Percentiles rank a stretch among this genome's conserved stretches.
Conservation (phyloP, 2,329 filamentous ascomycete species). For the Fusarium mundagurra region DNA sequence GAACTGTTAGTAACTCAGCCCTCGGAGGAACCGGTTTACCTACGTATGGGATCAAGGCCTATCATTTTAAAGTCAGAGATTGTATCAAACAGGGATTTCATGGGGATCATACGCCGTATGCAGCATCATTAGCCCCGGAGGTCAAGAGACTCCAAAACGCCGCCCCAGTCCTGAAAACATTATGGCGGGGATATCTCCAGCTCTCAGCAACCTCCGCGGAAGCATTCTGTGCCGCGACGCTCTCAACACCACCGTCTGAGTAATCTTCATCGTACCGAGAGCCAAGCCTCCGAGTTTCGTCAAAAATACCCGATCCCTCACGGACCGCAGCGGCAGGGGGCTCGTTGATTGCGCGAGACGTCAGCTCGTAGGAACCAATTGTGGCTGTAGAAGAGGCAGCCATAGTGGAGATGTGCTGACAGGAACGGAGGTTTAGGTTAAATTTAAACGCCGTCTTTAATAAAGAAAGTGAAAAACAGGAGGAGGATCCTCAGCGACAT, state of each 20-base stretch:
- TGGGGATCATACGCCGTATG: constrained; percentile 61
- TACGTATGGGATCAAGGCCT: constrained; percentile 61
- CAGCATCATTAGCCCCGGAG: constrained; percentile 67
- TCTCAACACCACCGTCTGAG: constrained; percentile 8
- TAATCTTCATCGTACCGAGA: not conserved
- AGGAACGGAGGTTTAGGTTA: not conserved
- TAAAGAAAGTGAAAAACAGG: not conserved
- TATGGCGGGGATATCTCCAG: constrained; percentile 45
- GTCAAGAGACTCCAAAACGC: constrained; percentile 68
- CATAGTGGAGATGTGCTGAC: constrained; percentile 27
- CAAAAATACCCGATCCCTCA: not conserved
- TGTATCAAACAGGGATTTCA: not conserved
- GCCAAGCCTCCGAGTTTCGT: constrained; percentile 5
- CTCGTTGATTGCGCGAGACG: constrained; percentile 9
- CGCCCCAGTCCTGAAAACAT: constrained; percentile 59
- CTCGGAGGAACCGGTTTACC: constrained; percentile 15
- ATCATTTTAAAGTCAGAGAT: not conserved
- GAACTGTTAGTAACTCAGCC: not conserved
- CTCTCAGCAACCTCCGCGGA: constrained; percentile 16
- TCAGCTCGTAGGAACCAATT: constrained; percentile 32
- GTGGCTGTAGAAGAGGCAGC: constrained; percentile 28
- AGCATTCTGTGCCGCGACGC: not conserved
- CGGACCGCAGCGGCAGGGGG: constrained; percentile 3
- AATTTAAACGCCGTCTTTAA: not conserved
- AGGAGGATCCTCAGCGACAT: not conserved